Percentiles rank a stretch among this genome's conserved stretches.
Evolutionary conservation across 768 basidiomycete genomes (phyloP).

Genomic region (Pholiota microspora): DNA sequence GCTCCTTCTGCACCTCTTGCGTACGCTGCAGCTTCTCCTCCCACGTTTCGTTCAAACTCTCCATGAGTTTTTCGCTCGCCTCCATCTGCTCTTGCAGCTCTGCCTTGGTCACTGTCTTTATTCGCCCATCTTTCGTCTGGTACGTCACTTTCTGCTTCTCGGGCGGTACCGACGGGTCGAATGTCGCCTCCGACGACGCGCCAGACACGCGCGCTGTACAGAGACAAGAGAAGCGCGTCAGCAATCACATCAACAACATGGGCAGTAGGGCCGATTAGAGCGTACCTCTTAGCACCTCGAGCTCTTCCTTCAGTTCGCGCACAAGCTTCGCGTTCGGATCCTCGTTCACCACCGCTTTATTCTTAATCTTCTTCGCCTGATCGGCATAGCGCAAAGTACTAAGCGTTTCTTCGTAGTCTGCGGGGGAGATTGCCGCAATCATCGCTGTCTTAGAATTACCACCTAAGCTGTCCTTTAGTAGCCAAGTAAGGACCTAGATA

Average conservation of each 20-base stretch:
- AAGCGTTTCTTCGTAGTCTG: conserved; percentile 96
- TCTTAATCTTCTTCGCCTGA: conserved; percentile 99
- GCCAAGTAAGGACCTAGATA: conserved; percentile 89
- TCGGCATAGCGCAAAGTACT: conserved; percentile 97
- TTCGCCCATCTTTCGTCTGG: conserved; percentile 86
- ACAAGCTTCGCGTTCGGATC: conserved; percentile 99
- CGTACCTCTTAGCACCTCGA: conserved; percentile 85
- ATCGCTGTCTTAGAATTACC: conserved; percentile 98
- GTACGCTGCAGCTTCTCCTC: conserved; percentile 91
- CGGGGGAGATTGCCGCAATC: conserved; percentile 99
- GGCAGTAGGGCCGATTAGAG: conserved; percentile 25
- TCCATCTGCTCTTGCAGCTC: conserved; percentile 98
- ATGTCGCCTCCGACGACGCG: conserved; percentile 68
- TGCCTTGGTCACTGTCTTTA: conserved; percentile 96
- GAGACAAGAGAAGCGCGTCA: not conserved
- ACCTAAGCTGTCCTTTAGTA: conserved; percentile 95
- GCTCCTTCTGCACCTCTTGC: conserved; percentile 92
- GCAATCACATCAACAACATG: conserved; percentile 3
- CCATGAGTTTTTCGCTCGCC: conserved; percentile 92
- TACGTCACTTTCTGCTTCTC: conserved; percentile 96
- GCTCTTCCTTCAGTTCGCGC: conserved; percentile 97
- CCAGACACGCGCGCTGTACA: conserved; percentile 70
- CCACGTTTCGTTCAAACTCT: conserved; percentile 93
- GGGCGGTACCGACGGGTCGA: conserved; percentile 86
- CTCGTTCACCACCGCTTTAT: conserved; percentile 98